Percentiles rank a stretch among this genome's conserved stretches.
Evolutionary conservation across 2,329 filamentous ascomycete genomes (phyloP).

Genomic region (Aspergillus amoenus): DNA sequence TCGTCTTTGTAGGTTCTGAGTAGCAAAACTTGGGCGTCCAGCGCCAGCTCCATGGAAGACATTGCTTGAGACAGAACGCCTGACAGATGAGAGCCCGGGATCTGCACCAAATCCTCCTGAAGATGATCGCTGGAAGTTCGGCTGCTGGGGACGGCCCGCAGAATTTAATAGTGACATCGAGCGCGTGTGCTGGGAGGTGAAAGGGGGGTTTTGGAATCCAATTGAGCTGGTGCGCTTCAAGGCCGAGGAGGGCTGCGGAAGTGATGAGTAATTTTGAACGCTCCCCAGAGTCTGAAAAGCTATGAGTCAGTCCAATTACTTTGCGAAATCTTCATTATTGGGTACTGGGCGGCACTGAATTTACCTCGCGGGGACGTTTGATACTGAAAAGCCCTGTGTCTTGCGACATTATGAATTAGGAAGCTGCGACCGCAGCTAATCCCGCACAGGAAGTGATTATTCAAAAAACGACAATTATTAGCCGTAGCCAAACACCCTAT

Average conservation of each 20-base stretch:
- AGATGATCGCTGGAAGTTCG: slow-evolving; percentile 82
- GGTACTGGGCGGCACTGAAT: slow-evolving; percentile 22
- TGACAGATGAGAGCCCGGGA: slow-evolving; percentile 76
- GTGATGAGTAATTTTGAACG: slow-evolving; percentile 76
- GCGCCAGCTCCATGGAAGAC: slow-evolving; percentile 57
- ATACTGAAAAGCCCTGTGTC: slow-evolving; percentile 87
- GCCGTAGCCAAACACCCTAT: not conserved
- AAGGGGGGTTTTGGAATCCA: slow-evolving; percentile 62
- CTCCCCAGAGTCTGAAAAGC: slow-evolving; percentile 69
- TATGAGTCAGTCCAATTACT: slow-evolving; percentile 15
- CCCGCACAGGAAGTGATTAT: not conserved
- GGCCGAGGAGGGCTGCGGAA: slow-evolving; percentile 87
- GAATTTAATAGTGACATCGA: slow-evolving; percentile 87
- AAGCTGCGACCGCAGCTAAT: slow-evolving; percentile 29
- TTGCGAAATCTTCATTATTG: not conserved
- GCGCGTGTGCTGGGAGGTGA: slow-evolving; percentile 71
- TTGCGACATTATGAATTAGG: slow-evolving; percentile 68
- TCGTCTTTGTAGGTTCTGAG: slow-evolving; percentile 58
- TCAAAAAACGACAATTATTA: not conserved
- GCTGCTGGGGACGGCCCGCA: slow-evolving; percentile 78
- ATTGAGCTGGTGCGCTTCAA: slow-evolving; percentile 90
- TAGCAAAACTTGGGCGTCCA: slow-evolving; percentile 71
- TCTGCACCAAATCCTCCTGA: slow-evolving; percentile 73
- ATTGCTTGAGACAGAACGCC: slow-evolving; percentile 74
- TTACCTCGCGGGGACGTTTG: slow-evolving; percentile 85